phyloP scores from a whole-genome alignment of 331 rosid genomes.

The Prunus yedoensis region DNA sequence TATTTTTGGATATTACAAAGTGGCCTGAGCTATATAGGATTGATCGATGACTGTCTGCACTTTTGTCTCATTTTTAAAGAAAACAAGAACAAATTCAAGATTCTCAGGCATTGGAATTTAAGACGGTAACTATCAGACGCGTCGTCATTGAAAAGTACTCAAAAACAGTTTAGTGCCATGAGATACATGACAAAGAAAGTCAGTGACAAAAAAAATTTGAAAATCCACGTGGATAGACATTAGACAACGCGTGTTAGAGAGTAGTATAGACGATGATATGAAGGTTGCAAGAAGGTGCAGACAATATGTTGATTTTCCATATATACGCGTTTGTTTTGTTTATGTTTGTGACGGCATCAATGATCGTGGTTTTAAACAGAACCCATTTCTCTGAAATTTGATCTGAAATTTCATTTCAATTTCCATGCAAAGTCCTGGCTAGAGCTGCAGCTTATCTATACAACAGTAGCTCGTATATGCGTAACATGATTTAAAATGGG shows the following conservation, averaged over 20 bases:
- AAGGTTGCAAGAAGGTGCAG: conserved; percentile 21
- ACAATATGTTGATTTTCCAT: neutral
- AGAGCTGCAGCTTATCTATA: no score
- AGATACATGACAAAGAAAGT: neutral
- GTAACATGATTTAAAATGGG: no score
- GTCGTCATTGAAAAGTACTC: conserved; percentile 26
- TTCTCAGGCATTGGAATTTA: conserved; percentile 8
- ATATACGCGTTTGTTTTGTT: neutral
- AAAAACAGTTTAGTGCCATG: neutral
- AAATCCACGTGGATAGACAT: neutral
- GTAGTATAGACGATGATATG: neutral
- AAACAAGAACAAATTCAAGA: neutral
- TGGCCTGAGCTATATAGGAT: neutral
- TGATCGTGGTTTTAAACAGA: no score
- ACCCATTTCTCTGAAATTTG: no score
- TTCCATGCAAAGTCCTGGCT: no score
- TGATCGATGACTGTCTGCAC: neutral
- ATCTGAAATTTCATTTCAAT: no score
- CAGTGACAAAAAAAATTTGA: neutral
- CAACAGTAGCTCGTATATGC: no score
- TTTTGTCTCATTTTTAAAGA: neutral
- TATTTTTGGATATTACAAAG: conserved; percentile 12
- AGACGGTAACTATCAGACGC: conserved; percentile 14
- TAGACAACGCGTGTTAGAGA: conserved; percentile 19
- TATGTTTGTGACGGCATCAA: neutral